Conservation (phyloP, 345 rosid genomes). For the Lumnitzera littorea region DNA sequence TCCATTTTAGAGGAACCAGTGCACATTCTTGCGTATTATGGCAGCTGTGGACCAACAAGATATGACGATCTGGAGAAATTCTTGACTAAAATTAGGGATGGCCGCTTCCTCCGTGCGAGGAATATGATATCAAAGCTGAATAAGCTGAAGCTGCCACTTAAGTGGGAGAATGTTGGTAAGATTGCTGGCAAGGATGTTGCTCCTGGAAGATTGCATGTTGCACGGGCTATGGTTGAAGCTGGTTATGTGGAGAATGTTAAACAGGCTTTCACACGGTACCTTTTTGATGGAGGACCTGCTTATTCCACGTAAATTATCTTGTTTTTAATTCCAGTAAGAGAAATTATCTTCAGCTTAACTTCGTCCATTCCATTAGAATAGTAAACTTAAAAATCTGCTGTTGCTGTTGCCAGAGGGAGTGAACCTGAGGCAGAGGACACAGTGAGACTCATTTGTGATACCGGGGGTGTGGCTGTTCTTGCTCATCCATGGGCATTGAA, state of each 20-base stretch:
- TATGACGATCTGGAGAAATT: conserved; percentile 59
- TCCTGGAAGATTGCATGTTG: conserved; percentile 90
- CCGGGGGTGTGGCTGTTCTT: conserved; percentile 90
- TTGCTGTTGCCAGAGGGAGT: conserved; percentile 47
- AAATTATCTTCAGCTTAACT: background rate
- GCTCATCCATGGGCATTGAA: conserved; percentile 99
- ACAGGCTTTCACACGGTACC: conserved; percentile 82
- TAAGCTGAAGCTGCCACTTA: conserved; percentile 72
- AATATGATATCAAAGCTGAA: conserved; percentile 70
- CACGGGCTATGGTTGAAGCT: conserved; percentile 92
- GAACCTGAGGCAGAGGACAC: conserved; percentile 85
- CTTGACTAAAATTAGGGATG: conserved; percentile 71
- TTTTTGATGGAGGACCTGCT: conserved; percentile 93
- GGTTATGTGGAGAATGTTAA: conserved; percentile 78
- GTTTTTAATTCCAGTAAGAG: conserved; percentile 2
- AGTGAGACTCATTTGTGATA: conserved; percentile 53
- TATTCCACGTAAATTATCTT: conserved; percentile 52
- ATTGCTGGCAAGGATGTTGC: conserved; percentile 94
- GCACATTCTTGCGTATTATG: conserved; percentile 92
- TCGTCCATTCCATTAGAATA: background rate
- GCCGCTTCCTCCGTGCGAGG: conserved; percentile 78
- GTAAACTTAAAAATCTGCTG: background rate
- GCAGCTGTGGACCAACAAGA: conserved; percentile 71
- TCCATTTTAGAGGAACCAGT: conserved; percentile 72
- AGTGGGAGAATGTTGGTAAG: conserved; percentile 78